Percentiles rank a stretch among this genome's conserved stretches.
phyloP scores from a whole-genome alignment of 2,329 filamentous ascomycete species.

The Claviceps pazoutovae region DNA sequence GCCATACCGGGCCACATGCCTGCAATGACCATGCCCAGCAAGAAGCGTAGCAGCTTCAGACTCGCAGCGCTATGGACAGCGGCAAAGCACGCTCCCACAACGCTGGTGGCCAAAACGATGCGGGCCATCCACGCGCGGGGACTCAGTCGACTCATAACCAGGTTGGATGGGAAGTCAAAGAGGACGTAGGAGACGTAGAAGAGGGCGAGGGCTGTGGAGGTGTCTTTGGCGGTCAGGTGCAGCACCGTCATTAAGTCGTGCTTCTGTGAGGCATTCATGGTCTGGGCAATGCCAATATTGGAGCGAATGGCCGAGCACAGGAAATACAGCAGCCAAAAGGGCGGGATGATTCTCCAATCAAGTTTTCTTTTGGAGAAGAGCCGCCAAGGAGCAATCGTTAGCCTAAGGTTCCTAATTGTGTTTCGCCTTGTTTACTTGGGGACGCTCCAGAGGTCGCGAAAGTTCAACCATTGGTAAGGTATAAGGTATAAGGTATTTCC shows the following conservation, averaged over 20 bases:
- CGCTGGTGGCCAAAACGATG: slow-evolving; percentile 74
- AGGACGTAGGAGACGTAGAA: slow-evolving; percentile 90
- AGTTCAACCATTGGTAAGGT: too few relatives aligned
- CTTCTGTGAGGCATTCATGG: slow-evolving; percentile 60
- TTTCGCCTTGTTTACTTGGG: too few relatives aligned
- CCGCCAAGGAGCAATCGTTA: neutral
- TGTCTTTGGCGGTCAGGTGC: slow-evolving; percentile 56
- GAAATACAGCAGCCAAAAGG: slow-evolving; percentile 86
- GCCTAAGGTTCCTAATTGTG: neutral
- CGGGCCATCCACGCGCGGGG: slow-evolving; percentile 85
- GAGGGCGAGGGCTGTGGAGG: slow-evolving; percentile 70
- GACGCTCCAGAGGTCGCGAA: too few relatives aligned
- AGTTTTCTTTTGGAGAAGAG: slow-evolving; percentile 29
- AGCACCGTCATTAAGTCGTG: slow-evolving; percentile 68
- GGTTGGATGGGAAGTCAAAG: slow-evolving; percentile 78
- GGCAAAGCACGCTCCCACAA: slow-evolving; percentile 73
- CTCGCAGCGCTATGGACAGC: slow-evolving; percentile 75
- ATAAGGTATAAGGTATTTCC: too few relatives aligned
- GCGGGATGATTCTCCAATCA: slow-evolving; percentile 45
- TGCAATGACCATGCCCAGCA: slow-evolving; percentile 76
- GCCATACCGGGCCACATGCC: slow-evolving; percentile 96
- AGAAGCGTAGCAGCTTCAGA: slow-evolving; percentile 72
- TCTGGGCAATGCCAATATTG: slow-evolving; percentile 87
- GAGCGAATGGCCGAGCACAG: slow-evolving; percentile 83
- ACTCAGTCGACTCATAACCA: slow-evolving; percentile 74